Evolutionary conservation across 257 asterid genomes (phyloP), one percentile per base, ranked within the genome.

Genomic region (Mitragyna speciosa): DNA sequence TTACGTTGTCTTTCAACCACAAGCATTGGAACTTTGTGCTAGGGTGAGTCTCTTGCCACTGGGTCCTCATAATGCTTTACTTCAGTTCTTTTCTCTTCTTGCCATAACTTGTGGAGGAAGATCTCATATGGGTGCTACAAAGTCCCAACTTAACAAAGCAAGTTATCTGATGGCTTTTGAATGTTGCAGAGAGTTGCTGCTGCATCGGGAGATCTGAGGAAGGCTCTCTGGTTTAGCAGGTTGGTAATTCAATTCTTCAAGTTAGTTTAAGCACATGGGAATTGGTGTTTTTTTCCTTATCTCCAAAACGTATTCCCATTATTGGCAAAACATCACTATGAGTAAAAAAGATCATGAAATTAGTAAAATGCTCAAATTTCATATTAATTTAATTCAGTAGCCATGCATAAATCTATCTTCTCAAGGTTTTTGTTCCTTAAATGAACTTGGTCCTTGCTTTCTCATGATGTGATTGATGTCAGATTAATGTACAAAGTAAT

Each of bases 221-320:
- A 91, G 87, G 99, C 98, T 81, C 94, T 96, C 69, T 91, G 96
- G 54, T 89, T 94, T 82, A 92, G 98, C 93, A 96, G 97, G 99
- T 96, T 85, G 66, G 82, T 78, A 70, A 71, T 63, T 78, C 77
- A 31, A 45, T 54, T 76, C 47, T 78, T 78, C 43, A 33, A 69
- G 52, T 39, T 70, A 61, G 70, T 47, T 72, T 48, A 24, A 63
- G 48, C 58, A 20, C 59, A 15, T 43, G 43, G 22, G 52, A 20
- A 61, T 22, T 3, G 33, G 41, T 36, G 41, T 36, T 66, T 10
- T 15, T 47, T 39, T 45, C 14, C 41, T 78, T 31, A 70, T 69
- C 16, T 24, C 52, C 31, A n/a, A 52, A 17, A 33, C 24, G 24
- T 7, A 39, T 43, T 41, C 36, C 28, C 68, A 22, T 58, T 10